Percentiles rank a stretch among this genome's conserved stretches.
These are phyloP conservation scores for Schizosaccharomyces octosporus DNA, from an alignment of 805 yeast genomes.

Conservation along the genomic window DNA sequence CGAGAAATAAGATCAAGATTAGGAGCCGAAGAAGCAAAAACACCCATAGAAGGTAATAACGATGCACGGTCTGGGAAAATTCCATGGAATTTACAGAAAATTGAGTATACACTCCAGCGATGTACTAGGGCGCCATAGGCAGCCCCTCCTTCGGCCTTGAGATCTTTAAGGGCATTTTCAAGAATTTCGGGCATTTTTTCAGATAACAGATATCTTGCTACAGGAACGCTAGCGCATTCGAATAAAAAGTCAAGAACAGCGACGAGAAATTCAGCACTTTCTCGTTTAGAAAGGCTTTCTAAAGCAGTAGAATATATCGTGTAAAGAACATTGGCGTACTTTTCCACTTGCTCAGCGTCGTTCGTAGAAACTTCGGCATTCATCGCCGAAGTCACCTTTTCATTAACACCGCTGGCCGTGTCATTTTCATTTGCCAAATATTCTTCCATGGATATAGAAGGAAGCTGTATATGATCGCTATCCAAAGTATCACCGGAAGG, in stretches of 20 bases:
- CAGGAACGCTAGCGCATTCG: background rate
- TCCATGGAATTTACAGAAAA: background rate
- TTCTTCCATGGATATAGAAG: slow-evolving; percentile 5
- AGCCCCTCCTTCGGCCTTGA: background rate
- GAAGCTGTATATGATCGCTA: slow-evolving; percentile 7
- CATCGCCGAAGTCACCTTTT: no score
- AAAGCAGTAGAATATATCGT: background rate
- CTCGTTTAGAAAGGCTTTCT: background rate
- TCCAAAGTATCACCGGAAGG: slow-evolving; percentile 15
- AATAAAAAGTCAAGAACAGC: background rate
- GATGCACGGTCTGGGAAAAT: background rate
- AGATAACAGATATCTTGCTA: background rate
- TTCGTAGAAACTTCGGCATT: no score
- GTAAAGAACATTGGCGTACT: background rate
- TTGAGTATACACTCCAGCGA: background rate
- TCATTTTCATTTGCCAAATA: background rate
- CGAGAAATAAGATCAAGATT: background rate
- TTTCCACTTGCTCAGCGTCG: background rate
- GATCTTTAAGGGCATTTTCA: background rate
- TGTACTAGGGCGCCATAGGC: background rate
- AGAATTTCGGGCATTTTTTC: background rate
- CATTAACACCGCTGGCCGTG: background rate
- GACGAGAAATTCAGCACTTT: background rate
- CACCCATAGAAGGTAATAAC: background rate
- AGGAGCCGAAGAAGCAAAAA: background rate